Conservation (phyloP, 768 basidiomycete genomes). For the Tricholoma terreum region DNA sequence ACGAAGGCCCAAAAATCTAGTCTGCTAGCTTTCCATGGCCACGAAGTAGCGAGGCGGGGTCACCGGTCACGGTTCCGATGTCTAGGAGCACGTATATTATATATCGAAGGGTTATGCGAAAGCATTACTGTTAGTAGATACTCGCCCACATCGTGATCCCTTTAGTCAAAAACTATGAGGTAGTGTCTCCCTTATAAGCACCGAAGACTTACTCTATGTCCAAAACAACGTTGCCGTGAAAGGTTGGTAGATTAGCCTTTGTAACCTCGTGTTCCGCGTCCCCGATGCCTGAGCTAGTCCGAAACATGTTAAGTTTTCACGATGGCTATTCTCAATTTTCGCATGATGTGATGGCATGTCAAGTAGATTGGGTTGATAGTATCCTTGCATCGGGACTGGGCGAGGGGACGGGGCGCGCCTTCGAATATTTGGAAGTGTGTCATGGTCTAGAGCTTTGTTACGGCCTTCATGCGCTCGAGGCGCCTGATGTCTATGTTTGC, state of each 20-base stretch:
- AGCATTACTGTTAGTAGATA: too few relatives aligned
- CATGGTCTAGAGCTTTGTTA: conserved; percentile 28
- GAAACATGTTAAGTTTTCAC: too few relatives aligned
- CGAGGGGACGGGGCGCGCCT: conserved; percentile 13
- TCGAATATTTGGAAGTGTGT: conserved; percentile 29
- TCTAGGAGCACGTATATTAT: conserved; percentile 20
- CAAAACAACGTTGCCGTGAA: conserved; percentile 44
- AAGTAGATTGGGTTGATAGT: not conserved
- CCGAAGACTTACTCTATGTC: conserved; percentile 49
- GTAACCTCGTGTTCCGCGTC: conserved; percentile 22
- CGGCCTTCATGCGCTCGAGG: conserved; percentile 56
- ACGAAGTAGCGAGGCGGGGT: conserved; percentile 49
- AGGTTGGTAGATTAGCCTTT: conserved; percentile 12
- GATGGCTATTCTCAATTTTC: not conserved
- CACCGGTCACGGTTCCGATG: conserved; percentile 34
- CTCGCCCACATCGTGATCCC: too few relatives aligned
- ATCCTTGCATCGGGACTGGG: not conserved
- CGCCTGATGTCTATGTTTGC: conserved; percentile 54
- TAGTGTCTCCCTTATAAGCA: not conserved
- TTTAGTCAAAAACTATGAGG: not conserved
- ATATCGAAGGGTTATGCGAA: too few relatives aligned
- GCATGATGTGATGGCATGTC: not conserved
- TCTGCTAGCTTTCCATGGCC: too few relatives aligned
- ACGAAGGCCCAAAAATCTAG: not conserved
- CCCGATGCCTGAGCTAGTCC: too few relatives aligned